A percentile compares a stretch with the other conserved stretches of the same genome.
Conservation (phyloP, 768 basidiomycete species). For the Auricularia sp. region DNA sequence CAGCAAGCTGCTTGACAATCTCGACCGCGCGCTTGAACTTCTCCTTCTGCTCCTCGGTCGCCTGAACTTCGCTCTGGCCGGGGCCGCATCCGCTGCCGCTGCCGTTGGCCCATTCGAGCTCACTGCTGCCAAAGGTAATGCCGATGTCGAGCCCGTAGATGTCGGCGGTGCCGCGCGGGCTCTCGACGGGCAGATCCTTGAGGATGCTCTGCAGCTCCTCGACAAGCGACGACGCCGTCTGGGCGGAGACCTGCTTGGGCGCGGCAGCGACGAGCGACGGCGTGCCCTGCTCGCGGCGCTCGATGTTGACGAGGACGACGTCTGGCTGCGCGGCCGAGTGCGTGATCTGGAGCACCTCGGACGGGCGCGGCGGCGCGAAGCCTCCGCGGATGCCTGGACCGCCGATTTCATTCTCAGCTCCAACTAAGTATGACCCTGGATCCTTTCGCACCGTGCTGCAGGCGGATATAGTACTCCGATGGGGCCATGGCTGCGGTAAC, state of each 20-base stretch:
- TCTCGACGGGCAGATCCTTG: constrained; percentile 45
- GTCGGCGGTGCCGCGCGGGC: constrained; percentile 53
- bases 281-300: constrained; percentile 40
- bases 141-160: constrained; percentile 46
- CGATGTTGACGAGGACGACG: constrained; percentile 36
- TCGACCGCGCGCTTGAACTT: constrained; percentile 62
- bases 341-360: constrained; percentile 44
- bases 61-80: constrained; percentile 36
- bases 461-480: constrained; percentile 43
- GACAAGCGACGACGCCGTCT: constrained; percentile 28
- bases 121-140: constrained; percentile 9
- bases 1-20: constrained; percentile 43
- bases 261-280: constrained; percentile 31
- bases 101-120: constrained; percentile 50
- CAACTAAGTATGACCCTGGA: background rate
- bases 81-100: constrained; percentile 52
- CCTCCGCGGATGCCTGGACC: constrained; percentile 62
- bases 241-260: constrained; percentile 32
- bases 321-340: constrained; percentile 25
- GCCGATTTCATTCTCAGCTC: constrained; percentile 1
- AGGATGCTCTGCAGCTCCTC: constrained; percentile 53
- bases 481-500: constrained; percentile 34
- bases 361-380: constrained; percentile 59
- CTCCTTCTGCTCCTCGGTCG: constrained; percentile 52
- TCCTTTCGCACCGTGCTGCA: constrained; percentile 45